Evolutionary conservation across 768 basidiomycete genomes (phyloP).

Genomic region (Lyophyllum shimeji): DNA sequence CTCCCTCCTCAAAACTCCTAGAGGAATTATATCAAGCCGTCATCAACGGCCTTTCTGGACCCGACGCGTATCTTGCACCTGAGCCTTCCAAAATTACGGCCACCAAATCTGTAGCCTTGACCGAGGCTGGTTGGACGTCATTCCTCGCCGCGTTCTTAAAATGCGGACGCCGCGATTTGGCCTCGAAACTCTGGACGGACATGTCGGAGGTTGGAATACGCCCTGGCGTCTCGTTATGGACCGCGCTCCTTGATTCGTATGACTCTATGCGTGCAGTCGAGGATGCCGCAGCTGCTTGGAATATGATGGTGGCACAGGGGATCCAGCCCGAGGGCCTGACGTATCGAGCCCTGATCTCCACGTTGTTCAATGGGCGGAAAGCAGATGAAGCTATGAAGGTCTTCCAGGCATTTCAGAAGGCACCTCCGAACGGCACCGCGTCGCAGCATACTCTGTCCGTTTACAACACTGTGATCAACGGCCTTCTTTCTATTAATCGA

Average conservation of each 20-base stretch:
- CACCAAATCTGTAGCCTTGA: slow-evolving; percentile 47
- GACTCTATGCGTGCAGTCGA: slow-evolving; percentile 47
- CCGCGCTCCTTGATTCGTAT: slow-evolving; percentile 65
- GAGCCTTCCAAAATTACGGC: slow-evolving; percentile 34
- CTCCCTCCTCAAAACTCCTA: slow-evolving; percentile 31
- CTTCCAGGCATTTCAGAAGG: slow-evolving; percentile 51
- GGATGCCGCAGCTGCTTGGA: slow-evolving; percentile 62
- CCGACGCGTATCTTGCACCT: slow-evolving; percentile 55
- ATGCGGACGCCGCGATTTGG: slow-evolving; percentile 54
- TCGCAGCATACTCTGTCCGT: slow-evolving; percentile 37
- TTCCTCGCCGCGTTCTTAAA: slow-evolving; percentile 68
- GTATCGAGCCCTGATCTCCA: slow-evolving; percentile 71
- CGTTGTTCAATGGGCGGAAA: slow-evolving; percentile 51
- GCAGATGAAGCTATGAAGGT: slow-evolving; percentile 48
- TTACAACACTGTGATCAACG: slow-evolving; percentile 77
- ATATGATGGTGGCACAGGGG: slow-evolving; percentile 55
- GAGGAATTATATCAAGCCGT: slow-evolving; percentile 51
- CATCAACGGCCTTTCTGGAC: slow-evolving; percentile 47
- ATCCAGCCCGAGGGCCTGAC: slow-evolving; percentile 59
- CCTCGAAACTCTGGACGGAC: slow-evolving; percentile 68
- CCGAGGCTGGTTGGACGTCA: slow-evolving; percentile 59
- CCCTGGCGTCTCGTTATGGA: slow-evolving; percentile 68
- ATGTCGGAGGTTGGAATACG: slow-evolving; percentile 46
- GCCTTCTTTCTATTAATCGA: slow-evolving; percentile 50
- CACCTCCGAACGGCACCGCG: slow-evolving; percentile 21